Percentiles rank a stretch among this genome's conserved stretches.
Evolutionary conservation across 345 rosid species (phyloP).

Genomic region (Physaria fendleri): DNA sequence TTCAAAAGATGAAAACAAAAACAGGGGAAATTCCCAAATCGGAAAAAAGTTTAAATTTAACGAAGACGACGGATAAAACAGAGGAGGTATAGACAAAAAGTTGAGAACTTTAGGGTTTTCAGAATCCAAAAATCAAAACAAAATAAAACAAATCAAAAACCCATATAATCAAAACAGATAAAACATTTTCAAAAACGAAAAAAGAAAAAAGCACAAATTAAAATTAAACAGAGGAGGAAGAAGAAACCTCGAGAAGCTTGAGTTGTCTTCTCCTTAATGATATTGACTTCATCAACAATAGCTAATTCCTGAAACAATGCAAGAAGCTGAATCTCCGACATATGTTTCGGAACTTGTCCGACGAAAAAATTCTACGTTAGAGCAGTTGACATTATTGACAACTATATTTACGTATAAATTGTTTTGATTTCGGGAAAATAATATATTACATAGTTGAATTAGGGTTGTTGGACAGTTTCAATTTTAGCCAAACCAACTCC

Average conservation of each 20-base stretch:
- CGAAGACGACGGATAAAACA: conserved; percentile 9
- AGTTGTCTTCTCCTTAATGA: conserved; percentile 87
- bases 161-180: not conserved
- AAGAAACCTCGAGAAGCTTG: conserved; percentile 74
- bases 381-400: not conserved
- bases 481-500: not conserved
- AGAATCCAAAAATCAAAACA: not conserved
- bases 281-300: conserved; percentile 86
- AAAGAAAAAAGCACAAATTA: not conserved
- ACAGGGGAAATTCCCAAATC: not conserved
- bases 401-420: not conserved
- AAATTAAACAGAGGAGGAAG: not conserved
- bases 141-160: not conserved
- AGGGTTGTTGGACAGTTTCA: not conserved
- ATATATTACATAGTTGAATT: not conserved
- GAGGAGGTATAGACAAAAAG: not conserved
- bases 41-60: not conserved
- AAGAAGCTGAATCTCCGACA: conserved; percentile 86
- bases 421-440: not conserved
- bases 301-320: conserved; percentile 80
- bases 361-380: conserved; percentile 36
- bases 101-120: not conserved
- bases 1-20: not conserved
- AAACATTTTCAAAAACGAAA: not conserved
- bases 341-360: conserved; percentile 93